A percentile compares a stretch with the other conserved stretches of the same genome.
Evolutionary conservation across 352 stramenopile genomes (phyloP).

Genomic region (Pilasporangium apinafurcum): DNA sequence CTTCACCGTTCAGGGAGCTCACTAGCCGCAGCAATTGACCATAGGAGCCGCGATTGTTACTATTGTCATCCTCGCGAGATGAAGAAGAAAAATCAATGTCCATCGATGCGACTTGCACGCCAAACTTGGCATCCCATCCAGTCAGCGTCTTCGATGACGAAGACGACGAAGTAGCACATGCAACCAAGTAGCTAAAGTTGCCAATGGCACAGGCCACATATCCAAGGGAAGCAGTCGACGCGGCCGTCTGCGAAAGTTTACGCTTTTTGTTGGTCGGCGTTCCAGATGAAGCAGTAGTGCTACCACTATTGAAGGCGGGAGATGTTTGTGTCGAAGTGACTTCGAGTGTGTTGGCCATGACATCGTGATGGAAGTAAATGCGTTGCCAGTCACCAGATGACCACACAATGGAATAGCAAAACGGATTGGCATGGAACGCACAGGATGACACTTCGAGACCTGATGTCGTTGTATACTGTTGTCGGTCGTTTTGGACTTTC

Average conservation of each 20-base stretch:
- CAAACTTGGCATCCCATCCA: conserved; percentile 73
- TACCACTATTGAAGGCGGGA: conserved; percentile 17
- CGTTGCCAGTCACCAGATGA: conserved; percentile 51
- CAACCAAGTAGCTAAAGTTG: conserved; percentile 52
- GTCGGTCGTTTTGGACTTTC: conserved; percentile 6
- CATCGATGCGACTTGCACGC: conserved; percentile 49
- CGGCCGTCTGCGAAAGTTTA: conserved; percentile 30
- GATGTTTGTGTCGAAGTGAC: conserved; percentile 32
- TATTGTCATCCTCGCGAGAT: conserved; percentile 13
- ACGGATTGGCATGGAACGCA: conserved; percentile 65
- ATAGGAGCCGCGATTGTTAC: conserved; percentile 12
- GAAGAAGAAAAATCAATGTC: conserved; percentile 23
- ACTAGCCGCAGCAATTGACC: conserved; percentile 43
- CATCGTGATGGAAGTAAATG: conserved; percentile 39
- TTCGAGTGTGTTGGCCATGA: conserved; percentile 31
- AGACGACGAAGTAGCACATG: conserved; percentile 21
- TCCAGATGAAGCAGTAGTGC: conserved; percentile 8
- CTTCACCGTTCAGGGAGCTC: conserved; percentile 47
- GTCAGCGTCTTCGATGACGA: conserved; percentile 31
- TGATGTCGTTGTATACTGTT: conserved; percentile 2
- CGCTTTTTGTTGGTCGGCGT: conserved; percentile 50
- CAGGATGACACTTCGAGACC: conserved; percentile 30
- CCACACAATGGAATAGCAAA: conserved; percentile 63
- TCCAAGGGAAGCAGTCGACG: conserved; percentile 1
- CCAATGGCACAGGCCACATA: conserved; percentile 37